A percentile compares a stretch with the other conserved stretches of the same genome.
Conservation (phyloP, 148 eudicot genomes). For the Cornus controversa region DNA sequence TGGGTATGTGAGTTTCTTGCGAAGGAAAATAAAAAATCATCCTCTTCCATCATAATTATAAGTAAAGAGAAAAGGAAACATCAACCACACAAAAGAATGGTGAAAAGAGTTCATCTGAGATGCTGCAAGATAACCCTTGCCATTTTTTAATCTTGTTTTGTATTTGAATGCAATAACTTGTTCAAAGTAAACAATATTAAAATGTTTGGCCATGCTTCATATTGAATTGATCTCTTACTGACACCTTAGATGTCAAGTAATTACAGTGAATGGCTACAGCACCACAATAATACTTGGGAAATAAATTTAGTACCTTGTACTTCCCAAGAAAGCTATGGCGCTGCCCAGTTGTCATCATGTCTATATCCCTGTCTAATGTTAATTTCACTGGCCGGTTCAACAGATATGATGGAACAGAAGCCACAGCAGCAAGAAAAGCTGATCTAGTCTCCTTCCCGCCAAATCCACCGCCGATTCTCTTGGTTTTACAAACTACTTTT, state of each 20-base stretch:
- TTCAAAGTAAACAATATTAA: neutral
- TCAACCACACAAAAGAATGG: neutral
- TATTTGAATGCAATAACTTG: neutral
- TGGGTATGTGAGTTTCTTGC: too few relatives aligned
- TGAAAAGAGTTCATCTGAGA: neutral
- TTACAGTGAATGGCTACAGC: neutral
- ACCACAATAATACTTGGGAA: neutral
- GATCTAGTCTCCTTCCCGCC: constrained; percentile 99
- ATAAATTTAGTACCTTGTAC: constrained; percentile 60
- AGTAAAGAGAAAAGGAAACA: neutral
- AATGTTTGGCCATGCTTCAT: neutral
- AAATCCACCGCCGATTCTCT: constrained; percentile 96
- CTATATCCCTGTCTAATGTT: constrained; percentile 85
- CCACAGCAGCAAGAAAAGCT: constrained; percentile 83
- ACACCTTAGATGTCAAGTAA: neutral
- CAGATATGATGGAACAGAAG: constrained; percentile 79
- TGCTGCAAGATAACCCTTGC: neutral
- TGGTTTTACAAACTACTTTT: constrained; percentile 91
- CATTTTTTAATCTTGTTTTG: neutral
- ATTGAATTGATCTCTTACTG: neutral
- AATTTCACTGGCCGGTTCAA: constrained; percentile 81
- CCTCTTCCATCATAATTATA: neutral
- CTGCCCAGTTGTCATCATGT: constrained; percentile 95
- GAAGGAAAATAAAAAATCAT: too few relatives aligned
- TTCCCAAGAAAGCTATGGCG: constrained; percentile 99